A percentile compares a stretch with the other conserved stretches of the same genome.
Conservation (phyloP, 2,329 filamentous ascomycete genomes). For the Aspergillus tanneri region DNA sequence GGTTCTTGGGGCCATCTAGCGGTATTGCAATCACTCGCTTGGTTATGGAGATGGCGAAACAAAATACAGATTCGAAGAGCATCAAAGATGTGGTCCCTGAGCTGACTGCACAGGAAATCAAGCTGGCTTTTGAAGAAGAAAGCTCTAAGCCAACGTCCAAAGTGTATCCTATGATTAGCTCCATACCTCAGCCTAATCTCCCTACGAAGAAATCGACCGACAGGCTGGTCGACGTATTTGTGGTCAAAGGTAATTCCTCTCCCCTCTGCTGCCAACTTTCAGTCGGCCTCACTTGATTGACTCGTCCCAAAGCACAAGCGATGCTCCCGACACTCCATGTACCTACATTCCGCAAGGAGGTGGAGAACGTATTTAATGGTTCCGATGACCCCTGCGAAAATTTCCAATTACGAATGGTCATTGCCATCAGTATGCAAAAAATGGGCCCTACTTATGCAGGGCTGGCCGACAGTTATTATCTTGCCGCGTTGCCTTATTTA, state of each 20-base stretch:
- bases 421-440: slow-evolving; percentile 93
- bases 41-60: slow-evolving; percentile 94
- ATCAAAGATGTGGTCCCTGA: slow-evolving; percentile 91
- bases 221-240: slow-evolving; percentile 79
- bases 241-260: slow-evolving; percentile 67
- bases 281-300: slow-evolving; percentile 17
- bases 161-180: slow-evolving; percentile 87
- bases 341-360: slow-evolving; percentile 69
- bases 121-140: slow-evolving; percentile 68
- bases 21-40: slow-evolving; percentile 92
- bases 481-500: slow-evolving; percentile 81
- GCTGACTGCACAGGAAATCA: slow-evolving; percentile 63
- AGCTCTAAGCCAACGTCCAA: slow-evolving; percentile 67
- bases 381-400: slow-evolving; percentile 78
- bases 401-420: slow-evolving; percentile 84
- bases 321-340: slow-evolving; percentile 88
- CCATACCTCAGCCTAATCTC: slow-evolving; percentile 71
- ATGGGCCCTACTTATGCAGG: slow-evolving; percentile 87
- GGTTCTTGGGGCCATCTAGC: slow-evolving; percentile 89
- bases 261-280: neutral
- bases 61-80: slow-evolving; percentile 83
- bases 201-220: slow-evolving; percentile 74
- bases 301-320: slow-evolving; percentile 65
- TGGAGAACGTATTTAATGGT: slow-evolving; percentile 77
- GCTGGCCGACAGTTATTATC: slow-evolving; percentile 89